Base-by-base conservation (phyloP, 1,284 basidiomycete species). In the Malassezia equina region DNA sequence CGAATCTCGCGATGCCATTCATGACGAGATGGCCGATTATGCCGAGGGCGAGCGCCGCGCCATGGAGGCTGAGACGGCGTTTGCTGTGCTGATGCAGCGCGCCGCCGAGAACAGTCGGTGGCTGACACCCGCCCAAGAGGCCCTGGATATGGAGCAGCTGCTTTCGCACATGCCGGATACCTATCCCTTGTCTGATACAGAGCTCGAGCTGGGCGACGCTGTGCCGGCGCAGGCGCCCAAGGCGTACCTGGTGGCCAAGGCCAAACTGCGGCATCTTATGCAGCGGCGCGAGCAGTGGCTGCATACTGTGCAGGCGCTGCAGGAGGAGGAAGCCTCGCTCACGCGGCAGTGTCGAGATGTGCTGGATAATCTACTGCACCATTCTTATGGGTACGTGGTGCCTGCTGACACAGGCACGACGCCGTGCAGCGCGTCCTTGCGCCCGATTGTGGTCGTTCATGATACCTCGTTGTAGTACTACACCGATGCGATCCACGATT, bases 401-500 rank as follows among this genome's bases (percentile, higher is more conserved):
- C 36, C 19, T 4, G 4, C 36, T 39, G 6, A 39, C 36, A 1
- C 36, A 39, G 36, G 8, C 36, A 39, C 36, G 36, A 21, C 36
- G 36, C 36, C 19, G 36, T 39, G 36, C 17, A 21, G 19, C 36
- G 36, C 36, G 17, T 39, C 9, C 17, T 39, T 39, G 36, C 36
- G 36, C 36, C 36, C 3, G 19, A 21, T 15, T 11, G 36, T 12
- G 36, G 17, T n/a, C 50, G 28, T 17, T 54, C 24, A 31, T 47
- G 19, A 47, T 47, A 36, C 33, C 46, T 36, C 27, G 25, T 31
- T 33, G 21, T 47, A 23, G 23, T 23, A 47, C 21, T 28, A 25
- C 33, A 39, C 36, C 17, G 36, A 39, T 49, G 36, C 46, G 9
- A 81, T 78, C 89, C 90, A 95, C 33, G 69, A 75, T 9, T 78